phyloP scores from a whole-genome alignment of 129 eudicot species.

The Ambrosia trifida region DNA sequence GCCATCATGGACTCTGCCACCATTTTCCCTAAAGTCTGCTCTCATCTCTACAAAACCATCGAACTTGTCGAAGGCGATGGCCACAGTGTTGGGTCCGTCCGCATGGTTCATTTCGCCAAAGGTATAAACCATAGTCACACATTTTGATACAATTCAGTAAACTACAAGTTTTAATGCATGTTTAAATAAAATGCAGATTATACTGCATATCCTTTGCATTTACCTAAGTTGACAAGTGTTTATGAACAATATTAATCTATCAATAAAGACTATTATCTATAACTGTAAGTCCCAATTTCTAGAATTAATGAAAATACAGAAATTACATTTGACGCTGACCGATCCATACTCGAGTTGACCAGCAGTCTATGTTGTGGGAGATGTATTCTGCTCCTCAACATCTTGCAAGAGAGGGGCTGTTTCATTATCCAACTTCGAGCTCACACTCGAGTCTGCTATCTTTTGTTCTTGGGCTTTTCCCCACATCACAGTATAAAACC shows the following conservation, averaged over 20 bases:
- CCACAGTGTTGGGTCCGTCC: slow-evolving; percentile 64
- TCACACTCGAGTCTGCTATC: slow-evolving; percentile 10
- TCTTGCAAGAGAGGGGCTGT: slow-evolving; percentile 52
- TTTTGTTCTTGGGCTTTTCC: slow-evolving; percentile 70
- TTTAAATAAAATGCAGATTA: slow-evolving; percentile 16
- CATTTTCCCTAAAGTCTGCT: slow-evolving; percentile 71
- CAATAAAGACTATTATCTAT: neutral
- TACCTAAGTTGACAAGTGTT: slow-evolving; percentile 11
- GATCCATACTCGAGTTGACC: neutral
- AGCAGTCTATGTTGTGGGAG: slow-evolving; percentile 12
- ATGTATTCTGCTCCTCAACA: slow-evolving; percentile 27
- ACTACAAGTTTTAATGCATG: slow-evolving; percentile 3
- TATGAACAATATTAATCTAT: slow-evolving; percentile 17
- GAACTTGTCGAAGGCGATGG: slow-evolving; percentile 84
- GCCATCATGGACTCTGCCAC: slow-evolving; percentile 52
- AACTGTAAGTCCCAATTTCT: neutral
- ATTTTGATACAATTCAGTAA: no score
- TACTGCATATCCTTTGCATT: neutral
- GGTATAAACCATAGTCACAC: slow-evolving; percentile 35
- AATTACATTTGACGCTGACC: slow-evolving; percentile 6
- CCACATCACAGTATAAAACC: slow-evolving; percentile 91
- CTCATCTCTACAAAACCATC: slow-evolving; percentile 61
- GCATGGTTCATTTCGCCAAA: slow-evolving; percentile 55
- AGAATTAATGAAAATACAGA: neutral
- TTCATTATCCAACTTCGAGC: slow-evolving; percentile 25